Percentiles rank a stretch among this genome's conserved stretches.
These are phyloP conservation scores for Amanita muscaria DNA, from an alignment of 768 basidiomycete genomes.

Conservation along the genomic window DNA sequence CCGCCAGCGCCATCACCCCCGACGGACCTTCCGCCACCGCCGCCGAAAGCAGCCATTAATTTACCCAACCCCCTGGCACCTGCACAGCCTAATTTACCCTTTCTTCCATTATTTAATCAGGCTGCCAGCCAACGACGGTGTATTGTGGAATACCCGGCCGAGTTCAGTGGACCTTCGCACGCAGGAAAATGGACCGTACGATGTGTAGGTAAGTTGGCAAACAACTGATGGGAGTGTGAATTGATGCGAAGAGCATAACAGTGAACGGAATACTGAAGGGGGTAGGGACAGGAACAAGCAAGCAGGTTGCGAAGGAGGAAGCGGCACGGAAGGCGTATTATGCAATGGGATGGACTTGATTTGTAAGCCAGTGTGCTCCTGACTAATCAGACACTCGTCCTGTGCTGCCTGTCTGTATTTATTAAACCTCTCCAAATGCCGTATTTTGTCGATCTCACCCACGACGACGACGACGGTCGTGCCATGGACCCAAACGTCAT, in stretches of 20 bases:
- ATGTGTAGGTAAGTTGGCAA: constrained; percentile 53
- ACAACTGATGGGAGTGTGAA: background rate
- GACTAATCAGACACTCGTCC: background rate
- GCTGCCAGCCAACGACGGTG: constrained; percentile 59
- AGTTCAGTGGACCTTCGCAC: constrained; percentile 58
- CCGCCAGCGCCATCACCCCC: constrained; percentile 23
- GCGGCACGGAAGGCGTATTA: constrained; percentile 66
- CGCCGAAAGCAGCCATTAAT: constrained; percentile 12
- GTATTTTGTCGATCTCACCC: constrained; percentile 14
- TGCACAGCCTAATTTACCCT: constrained; percentile 54
- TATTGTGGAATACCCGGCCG: constrained; percentile 49
- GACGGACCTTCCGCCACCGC: constrained; percentile 13
- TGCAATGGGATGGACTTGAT: constrained; percentile 62
- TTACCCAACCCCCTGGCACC: constrained; percentile 51
- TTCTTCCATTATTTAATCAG: constrained; percentile 69
- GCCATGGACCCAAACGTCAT: constrained; percentile 35
- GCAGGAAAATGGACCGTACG: constrained; percentile 57
- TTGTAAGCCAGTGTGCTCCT: constrained; percentile 1
- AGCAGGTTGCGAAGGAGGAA: constrained; percentile 72
- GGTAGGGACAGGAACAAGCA: constrained; percentile 53
- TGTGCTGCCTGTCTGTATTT: constrained; percentile 2
- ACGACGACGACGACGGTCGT: constrained; percentile 55
- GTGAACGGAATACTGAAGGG: constrained; percentile 69
- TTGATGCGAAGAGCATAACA: constrained; percentile 18
- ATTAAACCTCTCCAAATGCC: constrained; percentile 1